phyloP scores from a whole-genome alignment of 1,139 yeast genomes.

The Saccharomycopsis crataegensis region DNA sequence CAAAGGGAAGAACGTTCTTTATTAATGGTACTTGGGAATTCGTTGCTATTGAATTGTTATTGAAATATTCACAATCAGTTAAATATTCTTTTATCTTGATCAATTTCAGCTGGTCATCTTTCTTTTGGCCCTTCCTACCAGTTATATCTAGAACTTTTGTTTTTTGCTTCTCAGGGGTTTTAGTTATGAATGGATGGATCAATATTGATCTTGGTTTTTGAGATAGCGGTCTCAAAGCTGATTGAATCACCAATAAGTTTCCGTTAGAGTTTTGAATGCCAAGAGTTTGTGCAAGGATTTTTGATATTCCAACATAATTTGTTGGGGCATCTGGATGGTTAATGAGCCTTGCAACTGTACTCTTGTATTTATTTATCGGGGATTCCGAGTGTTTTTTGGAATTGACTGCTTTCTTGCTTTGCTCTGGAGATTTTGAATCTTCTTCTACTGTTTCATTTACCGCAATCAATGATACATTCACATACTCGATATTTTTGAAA shows the following conservation, averaged over 20 bases:
- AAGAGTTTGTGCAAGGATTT: constrained; percentile 50
- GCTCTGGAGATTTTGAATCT: constrained; percentile 22
- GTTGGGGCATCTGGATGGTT: constrained; percentile 33
- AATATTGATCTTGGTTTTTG: constrained; percentile 38
- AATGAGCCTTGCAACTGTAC: constrained; percentile 49
- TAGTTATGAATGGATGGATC: constrained; percentile 52
- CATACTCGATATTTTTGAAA: constrained; percentile 33
- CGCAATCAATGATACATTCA: constrained; percentile 44
- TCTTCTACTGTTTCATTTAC: constrained; percentile 43
- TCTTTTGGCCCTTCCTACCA: not conserved
- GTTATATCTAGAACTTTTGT: constrained; percentile 20
- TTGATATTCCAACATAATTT: constrained; percentile 50
- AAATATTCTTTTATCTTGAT: constrained; percentile 19
- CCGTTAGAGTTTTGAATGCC: constrained; percentile 44
- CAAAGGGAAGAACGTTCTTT: constrained; percentile 44
- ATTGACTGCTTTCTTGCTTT: constrained; percentile 20
- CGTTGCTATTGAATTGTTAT: constrained; percentile 39
- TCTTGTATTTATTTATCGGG: constrained; percentile 18
- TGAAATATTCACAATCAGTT: constrained; percentile 16
- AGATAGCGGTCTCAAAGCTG: constrained; percentile 29
- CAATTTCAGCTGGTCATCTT: constrained; percentile 1
- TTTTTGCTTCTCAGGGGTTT: constrained; percentile 24
- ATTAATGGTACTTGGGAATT: constrained; percentile 43
- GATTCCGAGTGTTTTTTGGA: constrained; percentile 26
- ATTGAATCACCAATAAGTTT: constrained; percentile 42